Evolutionary conservation across 441 rosid species (phyloP).

Genomic region (Breynia disticha): DNA sequence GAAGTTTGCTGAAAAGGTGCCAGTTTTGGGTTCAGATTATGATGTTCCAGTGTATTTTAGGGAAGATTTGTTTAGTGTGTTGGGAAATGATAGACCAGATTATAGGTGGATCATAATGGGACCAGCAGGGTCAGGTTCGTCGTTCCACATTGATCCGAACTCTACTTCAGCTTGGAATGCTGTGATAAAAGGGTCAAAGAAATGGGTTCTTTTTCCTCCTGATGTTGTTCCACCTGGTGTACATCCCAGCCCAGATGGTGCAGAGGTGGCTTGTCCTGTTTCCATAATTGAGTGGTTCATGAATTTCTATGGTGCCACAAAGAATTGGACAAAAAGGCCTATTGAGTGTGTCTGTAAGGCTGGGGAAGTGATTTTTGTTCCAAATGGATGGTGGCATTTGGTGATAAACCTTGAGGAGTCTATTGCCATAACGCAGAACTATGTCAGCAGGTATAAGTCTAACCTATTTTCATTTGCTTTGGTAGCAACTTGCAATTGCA

Average conservation of each 20-base stretch:
- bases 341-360: slow-evolving; percentile 74
- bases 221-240: slow-evolving; percentile 93
- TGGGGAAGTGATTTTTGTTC: slow-evolving; percentile 92
- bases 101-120: slow-evolving; percentile 88
- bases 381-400: slow-evolving; percentile 98
- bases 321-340: slow-evolving; percentile 64
- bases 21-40: slow-evolving; percentile 50
- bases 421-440: slow-evolving; percentile 89
- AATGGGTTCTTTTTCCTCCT: slow-evolving; percentile 91
- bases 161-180: slow-evolving; percentile 99
- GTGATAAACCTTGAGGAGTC: slow-evolving; percentile 94
- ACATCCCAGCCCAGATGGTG: slow-evolving; percentile 93
- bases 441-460: slow-evolving; percentile 67
- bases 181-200: slow-evolving; percentile 38
- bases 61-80: slow-evolving; percentile 79
- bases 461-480: neutral
- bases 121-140: slow-evolving; percentile 88
- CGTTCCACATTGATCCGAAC: slow-evolving; percentile 95
- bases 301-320: slow-evolving; percentile 83
- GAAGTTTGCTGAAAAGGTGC: slow-evolving; percentile 72
- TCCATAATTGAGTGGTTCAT: slow-evolving; percentile 96
- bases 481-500: no score
- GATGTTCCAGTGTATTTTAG: slow-evolving; percentile 69
- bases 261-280: slow-evolving; percentile 98
- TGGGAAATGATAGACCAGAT: slow-evolving; percentile 80